Conservation (phyloP, 768 basidiomycete species). For the Leccinum obscurum region DNA sequence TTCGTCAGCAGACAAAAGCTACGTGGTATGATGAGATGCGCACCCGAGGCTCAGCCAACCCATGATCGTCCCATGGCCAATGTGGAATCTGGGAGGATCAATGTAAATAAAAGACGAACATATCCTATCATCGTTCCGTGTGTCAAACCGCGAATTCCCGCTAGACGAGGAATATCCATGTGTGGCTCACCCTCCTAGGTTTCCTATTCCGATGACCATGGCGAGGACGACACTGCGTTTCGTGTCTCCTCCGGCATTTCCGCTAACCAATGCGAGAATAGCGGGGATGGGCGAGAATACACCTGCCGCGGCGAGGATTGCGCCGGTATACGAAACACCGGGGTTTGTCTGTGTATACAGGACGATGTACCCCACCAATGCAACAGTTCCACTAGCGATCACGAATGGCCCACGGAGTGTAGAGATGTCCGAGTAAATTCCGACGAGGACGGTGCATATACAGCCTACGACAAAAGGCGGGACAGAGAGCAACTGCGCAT, state of each 20-base stretch:
- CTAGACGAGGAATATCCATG: conserved; percentile 15
- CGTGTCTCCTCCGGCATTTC: conserved; percentile 56
- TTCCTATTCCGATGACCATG: conserved; percentile 54
- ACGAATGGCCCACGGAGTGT: conserved; percentile 50
- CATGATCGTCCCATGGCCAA: conserved; percentile 39
- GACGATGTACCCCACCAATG: conserved; percentile 52
- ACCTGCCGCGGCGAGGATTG: conserved; percentile 51
- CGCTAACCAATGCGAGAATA: conserved; percentile 52
- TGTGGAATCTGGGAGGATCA: conserved; percentile 37
- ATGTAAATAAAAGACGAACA: conserved; percentile 44
- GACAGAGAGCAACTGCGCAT: conserved; percentile 48
- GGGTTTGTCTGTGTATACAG: conserved; percentile 37
- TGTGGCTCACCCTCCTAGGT: conserved; percentile 47
- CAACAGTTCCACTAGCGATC: conserved; percentile 40
- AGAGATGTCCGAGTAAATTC: conserved; percentile 44
- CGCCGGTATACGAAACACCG: conserved; percentile 42
- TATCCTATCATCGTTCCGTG: conserved; percentile 26
- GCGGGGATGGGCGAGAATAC: conserved; percentile 51
- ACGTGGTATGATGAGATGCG: conserved; percentile 6
- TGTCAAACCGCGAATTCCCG: conserved; percentile 5
- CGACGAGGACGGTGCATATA: conserved; percentile 41
- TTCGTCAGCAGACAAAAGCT: conserved; percentile 29
- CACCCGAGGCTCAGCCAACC: conserved; percentile 35
- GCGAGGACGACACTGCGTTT: conserved; percentile 53
- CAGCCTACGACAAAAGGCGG: conserved; percentile 52